phyloP scores from a whole-genome alignment of 2,329 filamentous ascomycete genomes.

The Pezicula carpinea region DNA sequence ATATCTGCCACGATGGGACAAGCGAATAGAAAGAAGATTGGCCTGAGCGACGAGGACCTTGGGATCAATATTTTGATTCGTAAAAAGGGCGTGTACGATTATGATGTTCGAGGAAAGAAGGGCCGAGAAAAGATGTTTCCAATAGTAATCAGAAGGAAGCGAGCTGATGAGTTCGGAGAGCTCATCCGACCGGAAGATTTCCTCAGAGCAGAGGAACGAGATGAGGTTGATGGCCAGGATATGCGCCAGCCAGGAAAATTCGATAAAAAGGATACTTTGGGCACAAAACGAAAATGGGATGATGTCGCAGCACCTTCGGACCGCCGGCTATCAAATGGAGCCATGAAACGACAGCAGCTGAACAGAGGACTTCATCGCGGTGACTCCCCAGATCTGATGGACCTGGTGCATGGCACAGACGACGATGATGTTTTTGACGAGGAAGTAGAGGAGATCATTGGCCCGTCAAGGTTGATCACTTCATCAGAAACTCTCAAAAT shows the following conservation, averaged over 20 bases:
- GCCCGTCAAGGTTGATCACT: conserved; percentile 72
- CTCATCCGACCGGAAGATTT: conserved; percentile 92
- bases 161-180: conserved; percentile 89
- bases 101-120: conserved; percentile 84
- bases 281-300: conserved; percentile 93
- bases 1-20: conserved; percentile 82
- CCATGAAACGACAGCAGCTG: conserved; percentile 57
- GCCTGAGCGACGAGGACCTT: conserved; percentile 82
- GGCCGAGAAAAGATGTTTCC: conserved; percentile 92
- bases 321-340: conserved; percentile 35
- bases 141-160: conserved; percentile 71
- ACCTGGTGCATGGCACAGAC: conserved; percentile 33
- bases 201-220: conserved; percentile 84
- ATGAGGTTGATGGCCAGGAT: conserved; percentile 65
- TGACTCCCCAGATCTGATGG: conserved; percentile 35
- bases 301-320: conserved; percentile 49
- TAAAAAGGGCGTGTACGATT: conserved; percentile 88
- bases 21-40: conserved; percentile 78
- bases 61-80: conserved; percentile 88
- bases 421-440: conserved; percentile 59
- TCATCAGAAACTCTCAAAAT: conserved; percentile 59
- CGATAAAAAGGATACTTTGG: conserved; percentile 58
- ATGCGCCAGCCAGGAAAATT: conserved; percentile 45
- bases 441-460: conserved; percentile 46
- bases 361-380: conserved; percentile 28